phyloP scores from a whole-genome alignment of 257 asterid genomes.

The Ajuga chamaepitys region DNA sequence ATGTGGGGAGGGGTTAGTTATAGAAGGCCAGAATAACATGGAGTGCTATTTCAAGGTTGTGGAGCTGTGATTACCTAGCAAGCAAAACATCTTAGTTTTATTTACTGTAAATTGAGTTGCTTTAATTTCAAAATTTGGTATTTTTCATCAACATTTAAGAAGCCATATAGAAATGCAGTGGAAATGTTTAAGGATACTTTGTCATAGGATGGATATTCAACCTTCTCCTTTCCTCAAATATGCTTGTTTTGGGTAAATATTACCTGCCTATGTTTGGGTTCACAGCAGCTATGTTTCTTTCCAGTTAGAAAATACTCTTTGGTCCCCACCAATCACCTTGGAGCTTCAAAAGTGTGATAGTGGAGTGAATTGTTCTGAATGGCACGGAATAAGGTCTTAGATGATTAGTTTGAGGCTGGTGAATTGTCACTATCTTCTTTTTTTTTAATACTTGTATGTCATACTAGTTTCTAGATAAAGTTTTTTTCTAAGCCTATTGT shows the following conservation, averaged over 20 bases:
- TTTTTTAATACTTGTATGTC: no score
- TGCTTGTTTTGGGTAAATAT: neutral
- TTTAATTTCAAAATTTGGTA: neutral
- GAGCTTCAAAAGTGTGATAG: neutral
- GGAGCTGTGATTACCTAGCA: neutral
- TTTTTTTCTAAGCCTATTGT: neutral
- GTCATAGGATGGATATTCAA: neutral
- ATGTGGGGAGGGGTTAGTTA: neutral
- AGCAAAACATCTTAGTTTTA: neutral
- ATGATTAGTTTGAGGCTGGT: neutral
- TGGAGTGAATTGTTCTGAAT: neutral
- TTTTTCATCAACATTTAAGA: neutral
- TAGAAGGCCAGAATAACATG: neutral
- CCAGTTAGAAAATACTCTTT: neutral
- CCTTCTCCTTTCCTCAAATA: neutral
- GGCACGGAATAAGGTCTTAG: neutral
- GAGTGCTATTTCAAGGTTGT: neutral
- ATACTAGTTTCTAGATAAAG: neutral
- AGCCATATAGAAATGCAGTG: constrained; percentile 4
- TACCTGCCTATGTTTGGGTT: neutral
- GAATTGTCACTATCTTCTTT: neutral
- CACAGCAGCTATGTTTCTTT: neutral
- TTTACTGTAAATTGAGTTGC: neutral
- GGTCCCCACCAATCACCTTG: neutral
- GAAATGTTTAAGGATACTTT: neutral